Percentiles rank a stretch among this genome's conserved stretches.
phyloP scores from a whole-genome alignment of 805 yeast genomes.

The Isabelozyma rhagii region DNA sequence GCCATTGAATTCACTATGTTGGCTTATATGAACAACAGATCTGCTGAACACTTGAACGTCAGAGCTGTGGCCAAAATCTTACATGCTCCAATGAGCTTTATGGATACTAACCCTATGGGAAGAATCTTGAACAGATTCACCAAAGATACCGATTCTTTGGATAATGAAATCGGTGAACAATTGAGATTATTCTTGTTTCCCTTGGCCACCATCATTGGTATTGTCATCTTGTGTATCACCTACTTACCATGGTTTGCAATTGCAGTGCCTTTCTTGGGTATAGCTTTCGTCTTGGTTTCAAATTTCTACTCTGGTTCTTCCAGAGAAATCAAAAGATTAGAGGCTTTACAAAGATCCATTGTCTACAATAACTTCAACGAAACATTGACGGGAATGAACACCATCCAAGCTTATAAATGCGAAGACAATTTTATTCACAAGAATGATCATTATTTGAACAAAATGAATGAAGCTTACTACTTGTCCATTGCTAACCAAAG shows the following conservation, averaged over 20 bases:
- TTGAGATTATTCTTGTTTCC: conserved; percentile 39
- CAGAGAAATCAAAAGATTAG: conserved; percentile 47
- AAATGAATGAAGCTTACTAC: conserved; percentile 52
- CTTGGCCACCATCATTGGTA: conserved; percentile 36
- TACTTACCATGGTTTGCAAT: conserved; percentile 56
- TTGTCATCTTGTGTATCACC: conserved; percentile 43
- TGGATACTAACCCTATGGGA: conserved; percentile 44
- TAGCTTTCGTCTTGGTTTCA: conserved; percentile 35
- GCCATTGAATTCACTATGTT: conserved; percentile 38
- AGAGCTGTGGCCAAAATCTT: conserved; percentile 35
- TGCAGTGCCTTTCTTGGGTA: conserved; percentile 49
- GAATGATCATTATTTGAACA: conserved; percentile 41
- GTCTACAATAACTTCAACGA: conserved; percentile 51
- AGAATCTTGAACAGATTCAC: conserved; percentile 44
- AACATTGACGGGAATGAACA: conserved; percentile 44
- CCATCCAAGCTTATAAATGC: conserved; percentile 43
- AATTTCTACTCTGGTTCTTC: conserved; percentile 47
- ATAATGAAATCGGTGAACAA: conserved; percentile 44
- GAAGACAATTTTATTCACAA: conserved; percentile 33
- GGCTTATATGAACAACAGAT: conserved; percentile 38
- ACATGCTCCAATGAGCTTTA: conserved; percentile 42
- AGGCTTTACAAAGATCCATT: conserved; percentile 45
- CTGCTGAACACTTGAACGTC: conserved; percentile 35
- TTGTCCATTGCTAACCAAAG: conserved; percentile 54
- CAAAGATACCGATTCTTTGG: conserved; percentile 45